Evolutionary conservation across 352 stramenopile genomes (phyloP).

Genomic region (Phytophthora fragariae): DNA sequence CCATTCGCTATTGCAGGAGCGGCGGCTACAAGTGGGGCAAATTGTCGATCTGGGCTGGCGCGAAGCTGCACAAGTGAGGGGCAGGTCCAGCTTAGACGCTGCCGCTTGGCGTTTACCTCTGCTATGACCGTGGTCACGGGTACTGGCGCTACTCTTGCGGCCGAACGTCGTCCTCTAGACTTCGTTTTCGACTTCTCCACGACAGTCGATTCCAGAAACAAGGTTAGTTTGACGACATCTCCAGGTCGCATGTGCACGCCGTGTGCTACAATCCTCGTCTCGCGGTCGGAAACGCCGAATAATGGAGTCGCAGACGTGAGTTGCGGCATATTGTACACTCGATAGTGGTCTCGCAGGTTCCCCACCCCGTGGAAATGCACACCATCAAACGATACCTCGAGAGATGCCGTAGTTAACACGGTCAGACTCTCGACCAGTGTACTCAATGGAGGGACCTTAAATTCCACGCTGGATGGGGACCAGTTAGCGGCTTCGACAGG

Average conservation of each 20-base stretch:
- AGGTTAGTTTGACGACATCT: conserved; percentile 53
- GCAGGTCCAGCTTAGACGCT: conserved; percentile 60
- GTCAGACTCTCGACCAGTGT: conserved; percentile 43
- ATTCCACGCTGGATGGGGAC: conserved; percentile 47
- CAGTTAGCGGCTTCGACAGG: conserved; percentile 50
- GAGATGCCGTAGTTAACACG: conserved; percentile 33
- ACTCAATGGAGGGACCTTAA: conserved; percentile 53
- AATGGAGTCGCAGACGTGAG: conserved; percentile 56
- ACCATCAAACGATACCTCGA: conserved; percentile 71
- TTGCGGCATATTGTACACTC: conserved; percentile 68
- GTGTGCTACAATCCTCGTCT: conserved; percentile 55
- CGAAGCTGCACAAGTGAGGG: conserved; percentile 43
- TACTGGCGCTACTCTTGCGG: conserved; percentile 15
- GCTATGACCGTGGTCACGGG: conserved; percentile 39
- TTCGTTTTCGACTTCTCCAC: conserved; percentile 20
- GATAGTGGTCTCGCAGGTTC: conserved; percentile 57
- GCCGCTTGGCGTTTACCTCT: conserved; percentile 51
- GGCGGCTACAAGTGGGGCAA: conserved; percentile 23
- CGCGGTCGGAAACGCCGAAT: conserved; percentile 53
- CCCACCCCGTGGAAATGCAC: conserved; percentile 56
- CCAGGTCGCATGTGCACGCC: conserved; percentile 48
- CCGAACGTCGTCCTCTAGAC: conserved; percentile 8
- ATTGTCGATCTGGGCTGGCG: conserved; percentile 25
- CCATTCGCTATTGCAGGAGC: conserved; percentile 10
- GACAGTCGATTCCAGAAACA: conserved; percentile 41